Evolutionary conservation across 352 stramenopile species (phyloP), one percentile per base, ranked within the genome.

Genomic region (Globisporangium solare): DNA sequence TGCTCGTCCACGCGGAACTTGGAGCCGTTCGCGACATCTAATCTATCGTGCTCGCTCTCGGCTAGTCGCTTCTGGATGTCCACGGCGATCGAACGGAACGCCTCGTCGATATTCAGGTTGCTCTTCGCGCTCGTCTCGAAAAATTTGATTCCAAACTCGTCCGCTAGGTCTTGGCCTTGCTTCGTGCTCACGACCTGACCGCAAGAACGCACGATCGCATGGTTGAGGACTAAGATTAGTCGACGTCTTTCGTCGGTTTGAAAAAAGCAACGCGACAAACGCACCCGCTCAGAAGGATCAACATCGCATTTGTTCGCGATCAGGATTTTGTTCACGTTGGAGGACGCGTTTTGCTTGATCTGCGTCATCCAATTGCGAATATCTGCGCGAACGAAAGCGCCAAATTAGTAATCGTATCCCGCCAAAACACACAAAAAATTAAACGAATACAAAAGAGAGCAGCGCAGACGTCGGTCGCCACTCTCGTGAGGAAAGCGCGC

Each of bases 221-320:
- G 27, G 10, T 35, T 27, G 5, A 35, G 46, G 31, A 39, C 10
- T 35, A 35, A 35, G 6, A n/a, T n/a, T n/a, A n/a, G n/a, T n/a
- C n/a, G n/a, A n/a, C 27, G 27, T 10, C 27, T 35, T 35, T 35
- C 27, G 27, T 35, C 27, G 10, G 6, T 35, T 35, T 35, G 27
- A 6, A 35, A 35, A 35, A 35, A 35, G 27, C 0, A 35, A 32
- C 15, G 10, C 37, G 18, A 20, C 12, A 46, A 31, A 32, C 35
- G 27, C n/a, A 98, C 93, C 67, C 97, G 92, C 64, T 98, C 89
- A 11, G 92, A 96, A n/a, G 79, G 72, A 61, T 98, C 86, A 18
- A 99, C 86, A 77, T 99, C 98, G 61, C 90, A 98, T 76, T 99
- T 99, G 88, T 99, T 99, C 49, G 97, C 98, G 24, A 99, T 96